phyloP scores from a whole-genome alignment of 257 asterid genomes.

The Lithospermum erythrorhizon region DNA sequence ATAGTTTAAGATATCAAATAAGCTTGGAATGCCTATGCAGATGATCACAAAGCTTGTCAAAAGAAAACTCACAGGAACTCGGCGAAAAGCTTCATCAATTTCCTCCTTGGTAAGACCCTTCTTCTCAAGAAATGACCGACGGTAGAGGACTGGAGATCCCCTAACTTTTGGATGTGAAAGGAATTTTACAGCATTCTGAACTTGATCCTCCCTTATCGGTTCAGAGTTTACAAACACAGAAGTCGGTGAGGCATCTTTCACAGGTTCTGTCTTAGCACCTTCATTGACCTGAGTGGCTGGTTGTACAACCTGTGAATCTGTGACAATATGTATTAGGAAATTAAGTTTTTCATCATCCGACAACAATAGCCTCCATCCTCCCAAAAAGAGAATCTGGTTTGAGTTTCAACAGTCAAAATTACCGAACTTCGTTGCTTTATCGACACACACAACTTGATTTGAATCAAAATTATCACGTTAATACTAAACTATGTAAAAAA shows the following conservation, averaged over 20 bases:
- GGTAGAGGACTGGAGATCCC: slow-evolving; percentile 91
- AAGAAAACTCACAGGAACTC: slow-evolving; percentile 69
- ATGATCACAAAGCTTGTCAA: slow-evolving; percentile 1
- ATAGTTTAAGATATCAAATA: not conserved
- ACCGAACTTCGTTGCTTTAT: not conserved
- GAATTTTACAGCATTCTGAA: slow-evolving; percentile 88
- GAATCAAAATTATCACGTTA: too few species aligned
- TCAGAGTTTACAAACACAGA: slow-evolving; percentile 89
- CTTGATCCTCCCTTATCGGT: slow-evolving; percentile 94
- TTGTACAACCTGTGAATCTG: slow-evolving; percentile 38
- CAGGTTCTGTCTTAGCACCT: slow-evolving; percentile 11
- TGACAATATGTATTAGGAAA: slow-evolving; percentile 5
- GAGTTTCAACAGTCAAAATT: not conserved
- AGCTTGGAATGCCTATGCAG: not conserved
- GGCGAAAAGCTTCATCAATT: slow-evolving; percentile 95
- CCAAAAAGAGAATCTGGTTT: too few species aligned
- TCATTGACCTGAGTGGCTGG: slow-evolving; percentile 23
- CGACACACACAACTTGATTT: too few species aligned
- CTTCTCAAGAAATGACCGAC: slow-evolving; percentile 97
- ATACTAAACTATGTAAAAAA: too few species aligned
- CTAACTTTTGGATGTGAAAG: slow-evolving; percentile 95
- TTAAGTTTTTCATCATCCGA: not conserved
- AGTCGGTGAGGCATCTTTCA: slow-evolving; percentile 46
- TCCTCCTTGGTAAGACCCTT: slow-evolving; percentile 98
- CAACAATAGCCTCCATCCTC: not conserved